These are phyloP conservation scores for Heliophila coronopifolia DNA, from an alignment of 441 rosid species.

Conservation along the genomic window DNA sequence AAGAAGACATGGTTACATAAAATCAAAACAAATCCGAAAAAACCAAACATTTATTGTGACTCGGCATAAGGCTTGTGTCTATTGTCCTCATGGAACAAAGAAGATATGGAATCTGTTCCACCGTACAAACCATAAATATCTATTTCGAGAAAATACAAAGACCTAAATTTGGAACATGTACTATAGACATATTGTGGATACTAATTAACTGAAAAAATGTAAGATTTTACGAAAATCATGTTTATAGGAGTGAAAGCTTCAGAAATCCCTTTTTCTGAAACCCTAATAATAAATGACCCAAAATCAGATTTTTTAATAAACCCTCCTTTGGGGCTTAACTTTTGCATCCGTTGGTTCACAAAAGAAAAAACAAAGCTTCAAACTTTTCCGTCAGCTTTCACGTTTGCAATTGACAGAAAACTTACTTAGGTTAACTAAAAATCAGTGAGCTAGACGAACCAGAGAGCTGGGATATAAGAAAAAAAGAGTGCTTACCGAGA, in stretches of 20 bases:
- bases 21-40: not conserved
- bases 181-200: not conserved
- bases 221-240: not conserved
- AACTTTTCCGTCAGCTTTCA: not conserved
- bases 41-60: no score
- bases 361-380: not conserved
- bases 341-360: not conserved
- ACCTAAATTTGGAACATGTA: not conserved
- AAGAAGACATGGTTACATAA: not conserved
- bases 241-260: not conserved
- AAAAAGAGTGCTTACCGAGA: conserved; percentile 40
- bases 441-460: not conserved
- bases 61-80: no score
- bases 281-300: conserved; percentile 5
- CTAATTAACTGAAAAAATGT: not conserved
- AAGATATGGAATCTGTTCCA: not conserved
- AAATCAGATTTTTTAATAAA: not conserved
- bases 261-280: not conserved
- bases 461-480: not conserved
- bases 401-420: not conserved
- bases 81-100: not conserved
- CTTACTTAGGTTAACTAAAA: not conserved
- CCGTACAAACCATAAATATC: not conserved
- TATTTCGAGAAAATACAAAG: not conserved
- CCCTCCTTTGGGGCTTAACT: conserved; percentile 1